Conservation (phyloP, 352 stramenopile species). For the Phytophthora megakarya region DNA sequence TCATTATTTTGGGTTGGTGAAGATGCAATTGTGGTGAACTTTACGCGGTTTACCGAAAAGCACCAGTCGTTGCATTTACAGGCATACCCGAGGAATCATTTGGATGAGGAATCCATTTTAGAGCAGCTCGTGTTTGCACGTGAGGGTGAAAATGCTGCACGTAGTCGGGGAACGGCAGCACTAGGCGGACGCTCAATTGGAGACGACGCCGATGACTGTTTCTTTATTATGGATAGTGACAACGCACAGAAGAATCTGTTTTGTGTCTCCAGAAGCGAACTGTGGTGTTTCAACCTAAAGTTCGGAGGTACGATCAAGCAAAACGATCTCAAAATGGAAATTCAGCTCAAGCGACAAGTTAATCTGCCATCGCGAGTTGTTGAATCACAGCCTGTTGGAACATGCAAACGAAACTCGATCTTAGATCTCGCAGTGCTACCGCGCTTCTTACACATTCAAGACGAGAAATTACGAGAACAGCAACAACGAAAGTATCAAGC, state of each 20-base stretch:
- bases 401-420: conserved; percentile 22
- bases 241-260: conserved; percentile 56
- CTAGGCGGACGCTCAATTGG: conserved; percentile 7
- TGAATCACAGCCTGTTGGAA: conserved; percentile 20
- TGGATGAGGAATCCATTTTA: conserved; percentile 70
- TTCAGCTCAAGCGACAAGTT: conserved; percentile 54
- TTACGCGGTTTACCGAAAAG: conserved; percentile 60
- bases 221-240: conserved; percentile 65
- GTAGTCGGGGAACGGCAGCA: conserved; percentile 11
- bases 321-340: conserved; percentile 42
- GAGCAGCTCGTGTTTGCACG: conserved; percentile 50
- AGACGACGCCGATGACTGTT: conserved; percentile 38
- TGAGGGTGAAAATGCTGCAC: conserved; percentile 26
- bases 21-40: conserved; percentile 68
- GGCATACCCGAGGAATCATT: conserved; percentile 75
- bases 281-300: conserved; percentile 62
- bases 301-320: conserved; percentile 48
- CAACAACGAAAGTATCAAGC: conserved; percentile 39
- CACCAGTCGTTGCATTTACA: conserved; percentile 64
- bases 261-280: conserved; percentile 56
- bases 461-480: conserved; percentile 40
- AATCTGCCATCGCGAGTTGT: conserved; percentile 48
- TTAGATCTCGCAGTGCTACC: conserved; percentile 61
- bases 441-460: conserved; percentile 60
- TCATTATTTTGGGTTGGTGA: conserved; percentile 69